Evolutionary conservation across 805 yeast genomes (phyloP).

Genomic region (Saccharomycopsis synnaedendra): DNA sequence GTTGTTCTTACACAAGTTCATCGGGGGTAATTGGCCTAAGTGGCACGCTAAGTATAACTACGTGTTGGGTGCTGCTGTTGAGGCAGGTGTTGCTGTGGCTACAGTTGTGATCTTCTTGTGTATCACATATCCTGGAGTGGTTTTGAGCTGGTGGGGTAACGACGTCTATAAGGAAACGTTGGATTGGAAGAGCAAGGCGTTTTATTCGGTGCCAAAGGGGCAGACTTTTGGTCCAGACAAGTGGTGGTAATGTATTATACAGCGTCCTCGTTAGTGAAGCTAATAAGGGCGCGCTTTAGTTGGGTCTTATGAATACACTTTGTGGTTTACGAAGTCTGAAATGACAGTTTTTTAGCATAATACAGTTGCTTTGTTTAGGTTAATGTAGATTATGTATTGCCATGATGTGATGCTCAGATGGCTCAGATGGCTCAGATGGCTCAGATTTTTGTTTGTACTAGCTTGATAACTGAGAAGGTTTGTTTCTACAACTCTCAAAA

Average conservation of each 20-base stretch:
- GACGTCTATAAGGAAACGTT: conserved; percentile 32
- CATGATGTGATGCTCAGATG: too few relatives aligned
- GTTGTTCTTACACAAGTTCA: conserved; percentile 30
- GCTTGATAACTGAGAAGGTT: too few relatives aligned
- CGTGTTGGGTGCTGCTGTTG: conserved; percentile 49
- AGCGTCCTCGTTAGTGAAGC: too few relatives aligned
- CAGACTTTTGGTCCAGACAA: conserved; percentile 37
- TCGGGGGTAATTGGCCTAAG: conserved; percentile 34
- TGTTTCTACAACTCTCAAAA: too few relatives aligned
- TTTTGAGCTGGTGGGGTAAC: conserved; percentile 51
- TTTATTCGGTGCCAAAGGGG: conserved; percentile 26
- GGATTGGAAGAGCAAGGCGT: conserved; percentile 25
- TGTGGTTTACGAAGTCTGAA: too few relatives aligned
- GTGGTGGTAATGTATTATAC: conserved; percentile 30
- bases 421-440: too few relatives aligned
- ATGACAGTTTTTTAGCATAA: too few relatives aligned
- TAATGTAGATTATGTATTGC: too few relatives aligned
- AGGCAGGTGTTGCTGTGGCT: conserved; percentile 53
- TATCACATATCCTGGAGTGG: conserved; percentile 34
- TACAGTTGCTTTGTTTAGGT: too few relatives aligned
- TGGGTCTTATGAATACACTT: too few relatives aligned
- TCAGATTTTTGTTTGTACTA: too few relatives aligned
- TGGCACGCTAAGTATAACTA: conserved; percentile 57
- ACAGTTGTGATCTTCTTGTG: conserved; percentile 43
- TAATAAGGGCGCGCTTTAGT: too few relatives aligned